Percentiles rank a stretch among this genome's conserved stretches.
Evolutionary conservation across 2,329 filamentous ascomycete species (phyloP).

Genomic region (Talaromyces sp.): DNA sequence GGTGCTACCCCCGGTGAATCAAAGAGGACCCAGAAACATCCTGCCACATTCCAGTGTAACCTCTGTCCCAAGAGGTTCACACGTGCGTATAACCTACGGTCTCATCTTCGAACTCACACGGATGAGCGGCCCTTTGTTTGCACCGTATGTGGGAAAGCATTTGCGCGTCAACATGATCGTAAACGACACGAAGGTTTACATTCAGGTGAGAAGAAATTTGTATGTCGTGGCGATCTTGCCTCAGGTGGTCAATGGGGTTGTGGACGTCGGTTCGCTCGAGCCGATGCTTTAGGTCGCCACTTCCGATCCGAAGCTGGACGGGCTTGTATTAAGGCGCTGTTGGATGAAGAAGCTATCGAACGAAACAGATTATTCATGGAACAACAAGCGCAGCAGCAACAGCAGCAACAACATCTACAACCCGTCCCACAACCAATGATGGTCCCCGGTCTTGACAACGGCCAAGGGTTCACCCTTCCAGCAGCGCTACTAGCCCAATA

Average conservation of each 20-base stretch:
- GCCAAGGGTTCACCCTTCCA: slow-evolving; percentile 70
- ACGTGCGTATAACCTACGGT: slow-evolving; percentile 91
- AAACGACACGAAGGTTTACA: slow-evolving; percentile 96
- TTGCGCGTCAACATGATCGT: slow-evolving; percentile 93
- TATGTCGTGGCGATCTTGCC: slow-evolving; percentile 89
- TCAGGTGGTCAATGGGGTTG: slow-evolving; percentile 86
- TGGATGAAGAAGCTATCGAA: slow-evolving; percentile 89
- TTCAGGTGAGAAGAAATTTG: slow-evolving; percentile 97
- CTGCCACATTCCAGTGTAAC: slow-evolving; percentile 91
- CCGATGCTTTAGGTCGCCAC: slow-evolving; percentile 89
- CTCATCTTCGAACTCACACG: slow-evolving; percentile 91
- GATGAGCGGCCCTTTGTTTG: slow-evolving; percentile 97
- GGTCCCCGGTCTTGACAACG: slow-evolving; percentile 59
- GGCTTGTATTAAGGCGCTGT: slow-evolving; percentile 93
- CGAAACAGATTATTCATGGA: slow-evolving; percentile 73
- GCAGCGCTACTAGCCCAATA: slow-evolving; percentile 88
- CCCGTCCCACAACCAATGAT: slow-evolving; percentile 58
- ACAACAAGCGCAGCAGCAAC: slow-evolving; percentile 59
- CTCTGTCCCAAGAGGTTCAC: slow-evolving; percentile 96
- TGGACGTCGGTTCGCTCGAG: slow-evolving; percentile 86
- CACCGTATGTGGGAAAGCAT: slow-evolving; percentile 94
- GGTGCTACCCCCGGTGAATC: slow-evolving; percentile 59
- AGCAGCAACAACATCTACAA: slow-evolving; percentile 53
- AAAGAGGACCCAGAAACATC: slow-evolving; percentile 94
- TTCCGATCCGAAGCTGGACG: slow-evolving; percentile 94